These are phyloP conservation scores for Gaillardinia entomophila DNA, from an alignment of 805 yeast species.

Conservation along the genomic window DNA sequence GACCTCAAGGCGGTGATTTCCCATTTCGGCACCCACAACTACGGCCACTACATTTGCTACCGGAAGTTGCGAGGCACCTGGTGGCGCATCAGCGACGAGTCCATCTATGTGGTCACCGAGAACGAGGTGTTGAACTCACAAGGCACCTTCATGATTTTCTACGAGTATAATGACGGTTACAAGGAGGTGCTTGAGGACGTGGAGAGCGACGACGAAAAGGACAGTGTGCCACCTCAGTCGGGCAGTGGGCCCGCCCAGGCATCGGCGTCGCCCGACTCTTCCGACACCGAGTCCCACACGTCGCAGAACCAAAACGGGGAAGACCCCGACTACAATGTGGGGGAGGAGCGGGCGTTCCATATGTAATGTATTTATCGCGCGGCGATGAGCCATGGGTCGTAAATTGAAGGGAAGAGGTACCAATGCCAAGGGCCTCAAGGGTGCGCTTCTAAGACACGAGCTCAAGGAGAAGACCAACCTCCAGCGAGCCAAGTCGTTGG, in stretches of 20 bases:
- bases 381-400: slow-evolving; percentile 17
- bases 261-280: neutral
- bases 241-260: neutral
- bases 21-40: slow-evolving; percentile 93
- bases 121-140: slow-evolving; percentile 74
- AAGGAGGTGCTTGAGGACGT: slow-evolving; percentile 7
- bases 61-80: slow-evolving; percentile 77
- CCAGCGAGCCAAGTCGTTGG: slow-evolving; percentile 9
- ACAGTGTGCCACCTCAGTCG: too few relatives aligned
- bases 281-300: neutral
- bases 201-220: slow-evolving; percentile 5
- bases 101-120: slow-evolving; percentile 74
- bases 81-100: slow-evolving; percentile 95
- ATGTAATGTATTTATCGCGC: slow-evolving; percentile 4
- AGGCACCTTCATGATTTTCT: slow-evolving; percentile 90
- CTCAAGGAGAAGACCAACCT: slow-evolving; percentile 13
- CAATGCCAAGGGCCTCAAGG: slow-evolving; percentile 31
- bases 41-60: slow-evolving; percentile 94
- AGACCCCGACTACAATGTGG: slow-evolving; percentile 8
- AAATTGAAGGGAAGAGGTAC: slow-evolving; percentile 23
- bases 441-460: slow-evolving; percentile 29
- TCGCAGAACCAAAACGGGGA: slow-evolving; percentile 4
- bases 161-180: slow-evolving; percentile 46
- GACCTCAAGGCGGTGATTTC: slow-evolving; percentile 79
- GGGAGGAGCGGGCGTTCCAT: slow-evolving; percentile 17